phyloP scores from a whole-genome alignment of 1,284 basidiomycete genomes.

The Meripilus lineatus region DNA sequence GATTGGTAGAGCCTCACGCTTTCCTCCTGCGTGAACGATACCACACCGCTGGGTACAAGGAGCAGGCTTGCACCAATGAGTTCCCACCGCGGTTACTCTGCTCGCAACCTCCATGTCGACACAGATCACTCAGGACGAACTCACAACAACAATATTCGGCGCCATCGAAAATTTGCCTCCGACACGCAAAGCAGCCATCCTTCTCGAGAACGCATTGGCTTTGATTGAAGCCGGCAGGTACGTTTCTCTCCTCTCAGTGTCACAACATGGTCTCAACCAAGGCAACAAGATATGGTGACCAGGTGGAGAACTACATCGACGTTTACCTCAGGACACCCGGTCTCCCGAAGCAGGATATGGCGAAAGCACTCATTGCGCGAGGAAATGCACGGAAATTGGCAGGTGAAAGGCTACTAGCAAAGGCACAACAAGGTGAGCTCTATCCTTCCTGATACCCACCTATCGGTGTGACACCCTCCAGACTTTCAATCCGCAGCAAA shows the following conservation, averaged over 20 bases:
- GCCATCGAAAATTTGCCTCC: constrained; percentile 46
- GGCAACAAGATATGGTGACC: constrained; percentile 46
- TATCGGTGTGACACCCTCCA: constrained; percentile 17
- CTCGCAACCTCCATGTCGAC: constrained; percentile 15
- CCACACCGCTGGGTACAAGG: constrained; percentile 2
- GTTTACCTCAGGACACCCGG: constrained; percentile 59
- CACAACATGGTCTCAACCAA: background rate
- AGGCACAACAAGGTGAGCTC: constrained; percentile 51
- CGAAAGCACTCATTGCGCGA: constrained; percentile 50
- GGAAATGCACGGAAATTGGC: constrained; percentile 51
- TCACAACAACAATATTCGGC: constrained; percentile 51
- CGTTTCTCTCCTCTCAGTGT: constrained; percentile 13
- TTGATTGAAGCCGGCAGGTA: constrained; percentile 47
- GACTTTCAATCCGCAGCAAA: constrained; percentile 56
- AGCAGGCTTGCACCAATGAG: constrained; percentile 13
- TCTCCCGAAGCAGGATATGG: constrained; percentile 43
- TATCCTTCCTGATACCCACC: background rate
- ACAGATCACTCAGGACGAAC: constrained; percentile 39
- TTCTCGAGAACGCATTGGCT: constrained; percentile 53
- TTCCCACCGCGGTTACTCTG: constrained; percentile 22
- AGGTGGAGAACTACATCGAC: constrained; percentile 60
- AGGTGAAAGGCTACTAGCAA: constrained; percentile 47
- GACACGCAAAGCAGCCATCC: constrained; percentile 48
- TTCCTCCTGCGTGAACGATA: constrained; percentile 3
- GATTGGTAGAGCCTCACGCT: too few species aligned